Evolutionary conservation across 164 flowering plant genomes (phyloP), one percentile per base, ranked within the genome.

Genomic region (Vitis rupestris): DNA sequence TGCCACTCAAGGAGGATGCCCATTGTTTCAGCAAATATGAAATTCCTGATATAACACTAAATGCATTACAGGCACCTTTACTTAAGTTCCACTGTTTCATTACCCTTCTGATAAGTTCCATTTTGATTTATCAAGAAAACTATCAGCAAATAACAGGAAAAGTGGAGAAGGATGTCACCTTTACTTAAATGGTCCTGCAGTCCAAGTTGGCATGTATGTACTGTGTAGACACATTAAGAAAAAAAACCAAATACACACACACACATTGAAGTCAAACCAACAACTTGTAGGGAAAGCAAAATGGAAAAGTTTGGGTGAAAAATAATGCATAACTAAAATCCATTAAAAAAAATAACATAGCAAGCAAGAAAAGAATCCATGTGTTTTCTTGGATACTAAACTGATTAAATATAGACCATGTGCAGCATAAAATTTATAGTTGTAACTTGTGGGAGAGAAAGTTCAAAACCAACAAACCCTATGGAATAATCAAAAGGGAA

Each of bases 121-220:
- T 4, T 37, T 37, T 37, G 44, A 37, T 37, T 37, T 3, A 37
- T 37, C 44, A 37, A 37, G 44, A 37, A 37, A 37, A 37, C 44
- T 37, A 37, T 37, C 44, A 37, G 44, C 44, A 37, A 37, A 37
- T 37, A 37, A 37, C 44, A 37, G 44, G 27, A 37, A 37, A 37
- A 37, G 44, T 37, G 51, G 52, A 64, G 64, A 29, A 19, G 17
- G 14, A 16, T 27, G 10, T 31, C 77, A 90, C 95, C 89, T 86
- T 80, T 74, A 63, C 37, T 67, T 59, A 85, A 19, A 73, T 84
- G 70, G 54, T 88, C 80, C 56, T 50, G 69, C 66, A 88, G 88
- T 76, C 91, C 95, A 37, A 60, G 66, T 59, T 77, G 75, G 80
- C 82, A 80, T 61, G 80, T 63, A 70, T 74, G 76, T 70, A 90